Percentiles rank a stretch among this genome's conserved stretches.
phyloP scores from a whole-genome alignment of 2,329 filamentous ascomycete genomes.

The Elsinoe perseae region DNA sequence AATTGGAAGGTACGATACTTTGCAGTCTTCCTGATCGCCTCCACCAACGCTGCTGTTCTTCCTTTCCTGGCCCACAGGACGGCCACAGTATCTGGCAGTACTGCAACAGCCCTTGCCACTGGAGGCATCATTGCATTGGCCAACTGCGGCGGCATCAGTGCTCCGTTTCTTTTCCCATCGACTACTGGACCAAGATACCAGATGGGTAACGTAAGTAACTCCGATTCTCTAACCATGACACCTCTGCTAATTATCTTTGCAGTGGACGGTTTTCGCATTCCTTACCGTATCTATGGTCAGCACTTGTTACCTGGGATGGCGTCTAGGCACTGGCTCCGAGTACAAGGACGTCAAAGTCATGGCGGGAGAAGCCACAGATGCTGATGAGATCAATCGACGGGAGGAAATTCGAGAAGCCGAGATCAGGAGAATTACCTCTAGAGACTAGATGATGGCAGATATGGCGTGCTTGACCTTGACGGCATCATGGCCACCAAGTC shows the following conservation, averaged over 20 bases:
- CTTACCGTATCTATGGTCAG: conserved; percentile 16
- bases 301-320: conserved; percentile 18
- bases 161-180: conserved; percentile 18
- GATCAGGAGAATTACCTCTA: conserved; percentile 8
- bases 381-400: conserved; percentile 13
- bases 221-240: neutral
- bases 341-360: conserved; percentile 17
- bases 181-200: conserved; percentile 16
- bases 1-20: conserved; percentile 19
- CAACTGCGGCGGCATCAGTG: conserved; percentile 19
- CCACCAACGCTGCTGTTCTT: conserved; percentile 19
- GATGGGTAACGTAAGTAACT: conserved; percentile 17
- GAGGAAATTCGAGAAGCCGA: conserved; percentile 10
- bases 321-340: conserved; percentile 17
- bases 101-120: conserved; percentile 18
- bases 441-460: conserved; percentile 10
- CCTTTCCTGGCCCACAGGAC: conserved; percentile 19
- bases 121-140: conserved; percentile 19
- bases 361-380: conserved; percentile 14
- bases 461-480: conserved; percentile 1
- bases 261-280: conserved; percentile 20
- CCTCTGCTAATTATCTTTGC: neutral
- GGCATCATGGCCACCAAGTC: neutral
- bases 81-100: conserved; percentile 17
- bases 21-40: conserved; percentile 19